Conservation (phyloP, 2,329 filamentous ascomycete species). For the Trichoderma sp. region DNA sequence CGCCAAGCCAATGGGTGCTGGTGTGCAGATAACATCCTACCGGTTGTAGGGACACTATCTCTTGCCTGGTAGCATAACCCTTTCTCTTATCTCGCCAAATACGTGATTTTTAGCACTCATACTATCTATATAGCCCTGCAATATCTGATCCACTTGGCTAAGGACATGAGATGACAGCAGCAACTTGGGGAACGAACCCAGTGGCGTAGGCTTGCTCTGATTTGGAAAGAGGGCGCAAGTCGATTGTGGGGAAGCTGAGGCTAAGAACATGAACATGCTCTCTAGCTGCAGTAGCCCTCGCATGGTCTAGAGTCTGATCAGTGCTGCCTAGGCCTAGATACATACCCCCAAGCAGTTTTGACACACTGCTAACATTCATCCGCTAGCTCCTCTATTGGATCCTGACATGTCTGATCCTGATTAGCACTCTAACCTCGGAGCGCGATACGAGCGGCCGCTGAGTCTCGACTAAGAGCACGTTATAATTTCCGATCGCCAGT, state of each 20-base stretch:
- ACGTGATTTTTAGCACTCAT: neutral
- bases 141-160: neutral
- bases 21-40: neutral
- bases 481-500: conserved; percentile 10
- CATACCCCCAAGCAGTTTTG: neutral
- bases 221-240: neutral
- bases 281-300: neutral
- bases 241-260: neutral
- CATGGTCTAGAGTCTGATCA: neutral
- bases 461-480: neutral
- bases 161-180: neutral
- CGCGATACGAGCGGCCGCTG: neutral
- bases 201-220: neutral
- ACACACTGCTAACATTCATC: neutral
- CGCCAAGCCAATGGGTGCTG: neutral
- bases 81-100: neutral
- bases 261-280: neutral
- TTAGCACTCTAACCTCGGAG: neutral
- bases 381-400: conserved; percentile 1
- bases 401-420: neutral
- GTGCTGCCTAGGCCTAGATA: neutral
- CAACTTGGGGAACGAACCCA: neutral
- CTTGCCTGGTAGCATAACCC: neutral
- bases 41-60: neutral
- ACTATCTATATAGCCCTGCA: neutral